phyloP scores from a whole-genome alignment of 768 basidiomycete species.

The Rickenella mellea region DNA sequence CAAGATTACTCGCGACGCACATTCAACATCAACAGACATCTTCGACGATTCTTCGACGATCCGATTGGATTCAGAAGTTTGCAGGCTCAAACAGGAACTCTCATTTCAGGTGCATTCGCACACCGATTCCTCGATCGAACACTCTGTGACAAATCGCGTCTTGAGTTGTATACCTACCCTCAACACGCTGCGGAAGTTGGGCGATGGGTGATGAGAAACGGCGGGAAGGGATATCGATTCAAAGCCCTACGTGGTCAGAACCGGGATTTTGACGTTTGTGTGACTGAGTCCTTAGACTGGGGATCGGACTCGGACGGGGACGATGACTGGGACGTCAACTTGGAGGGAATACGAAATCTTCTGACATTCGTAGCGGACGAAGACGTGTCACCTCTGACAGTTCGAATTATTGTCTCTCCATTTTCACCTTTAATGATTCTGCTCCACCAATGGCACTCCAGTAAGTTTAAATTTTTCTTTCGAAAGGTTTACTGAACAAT shows the following conservation, averaged over 20 bases:
- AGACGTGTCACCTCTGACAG: background rate
- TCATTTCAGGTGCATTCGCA: slow-evolving; percentile 46
- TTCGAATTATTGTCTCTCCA: background rate
- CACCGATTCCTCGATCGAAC: slow-evolving; percentile 42
- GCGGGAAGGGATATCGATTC: background rate
- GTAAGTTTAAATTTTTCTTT: background rate
- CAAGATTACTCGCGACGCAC: slow-evolving; percentile 20
- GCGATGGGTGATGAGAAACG: slow-evolving; percentile 1
- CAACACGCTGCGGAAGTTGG: background rate
- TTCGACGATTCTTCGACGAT: slow-evolving; percentile 26
- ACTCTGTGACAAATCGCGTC: slow-evolving; percentile 35
- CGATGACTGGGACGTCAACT: too few species aligned
- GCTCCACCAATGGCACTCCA: background rate
- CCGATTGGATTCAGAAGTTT: slow-evolving; percentile 32
- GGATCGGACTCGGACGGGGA: too few species aligned
- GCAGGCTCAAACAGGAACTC: slow-evolving; percentile 30
- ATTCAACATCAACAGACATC: slow-evolving; percentile 25
- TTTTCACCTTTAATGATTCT: background rate
- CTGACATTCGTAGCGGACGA: background rate
- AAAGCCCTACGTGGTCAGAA: background rate
- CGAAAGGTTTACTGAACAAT: background rate
- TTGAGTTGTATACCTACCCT: slow-evolving; percentile 37
- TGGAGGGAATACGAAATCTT: background rate
- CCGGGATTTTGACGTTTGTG: too few species aligned
- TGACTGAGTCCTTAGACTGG: too few species aligned